phyloP scores from a whole-genome alignment of 345 rosid genomes.

The Euclidium syriacum region DNA sequence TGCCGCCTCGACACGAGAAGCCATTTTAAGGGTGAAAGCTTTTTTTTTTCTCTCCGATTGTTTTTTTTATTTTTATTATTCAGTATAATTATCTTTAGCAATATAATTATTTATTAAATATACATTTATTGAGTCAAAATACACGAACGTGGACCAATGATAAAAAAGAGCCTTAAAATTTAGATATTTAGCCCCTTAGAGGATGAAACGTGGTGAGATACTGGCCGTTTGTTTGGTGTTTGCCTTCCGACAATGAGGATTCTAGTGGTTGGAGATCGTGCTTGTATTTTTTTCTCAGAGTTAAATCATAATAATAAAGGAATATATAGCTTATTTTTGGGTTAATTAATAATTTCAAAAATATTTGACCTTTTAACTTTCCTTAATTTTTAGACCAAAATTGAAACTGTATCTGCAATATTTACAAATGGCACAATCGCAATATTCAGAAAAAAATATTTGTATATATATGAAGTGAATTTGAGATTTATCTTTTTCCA shows the following conservation, averaged over 20 bases:
- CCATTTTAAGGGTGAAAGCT: conserved; percentile 43
- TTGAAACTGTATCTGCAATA: background rate
- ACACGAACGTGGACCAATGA: conserved; percentile 21
- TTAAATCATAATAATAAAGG: background rate
- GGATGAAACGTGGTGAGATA: background rate
- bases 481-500: conserved; percentile 1
- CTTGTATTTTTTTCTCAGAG: background rate
- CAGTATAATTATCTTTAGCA: background rate
- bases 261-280: conserved; percentile 23
- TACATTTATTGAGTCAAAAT: background rate
- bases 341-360: background rate
- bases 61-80: background rate
- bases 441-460: background rate
- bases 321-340: background rate
- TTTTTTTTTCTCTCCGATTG: background rate
- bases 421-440: background rate
- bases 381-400: too few relatives aligned
- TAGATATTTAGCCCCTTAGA: background rate
- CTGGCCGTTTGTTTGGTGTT: conserved; percentile 17
- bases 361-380: background rate
- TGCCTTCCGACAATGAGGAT: conserved; percentile 6
- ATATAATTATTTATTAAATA: background rate
- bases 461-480: too few relatives aligned
- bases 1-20: conserved; percentile 57
- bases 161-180: background rate